These are phyloP conservation scores for Nectriaceae sp. DNA, from an alignment of 2,329 filamentous ascomycete genomes.

Conservation along the genomic window DNA sequence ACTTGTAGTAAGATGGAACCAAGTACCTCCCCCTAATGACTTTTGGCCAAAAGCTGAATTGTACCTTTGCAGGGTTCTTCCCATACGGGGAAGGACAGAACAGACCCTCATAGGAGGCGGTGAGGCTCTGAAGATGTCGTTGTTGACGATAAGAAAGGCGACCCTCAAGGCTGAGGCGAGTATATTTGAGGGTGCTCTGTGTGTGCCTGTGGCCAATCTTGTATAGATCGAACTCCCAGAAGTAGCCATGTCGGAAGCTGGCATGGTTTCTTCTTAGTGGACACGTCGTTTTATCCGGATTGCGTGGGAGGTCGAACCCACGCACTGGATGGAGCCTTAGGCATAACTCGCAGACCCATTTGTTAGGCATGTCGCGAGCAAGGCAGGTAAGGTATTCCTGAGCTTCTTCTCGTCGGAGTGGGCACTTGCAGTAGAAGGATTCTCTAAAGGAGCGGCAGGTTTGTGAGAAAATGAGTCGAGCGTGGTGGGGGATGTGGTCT, in stretches of 20 bases:
- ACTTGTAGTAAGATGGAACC: neutral
- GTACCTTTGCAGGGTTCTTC: neutral
- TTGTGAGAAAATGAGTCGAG: neutral
- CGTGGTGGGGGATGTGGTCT: neutral
- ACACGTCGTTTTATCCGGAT: neutral
- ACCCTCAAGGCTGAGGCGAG: slow-evolving; percentile 1
- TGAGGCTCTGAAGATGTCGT: slow-evolving; percentile 5
- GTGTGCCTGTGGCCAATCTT: slow-evolving; percentile 4
- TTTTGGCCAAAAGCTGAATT: slow-evolving; percentile 3
- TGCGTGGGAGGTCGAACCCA: neutral
- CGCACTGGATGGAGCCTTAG: slow-evolving; percentile 2
- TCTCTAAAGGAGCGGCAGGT: neutral
- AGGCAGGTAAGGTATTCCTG: slow-evolving; percentile 7
- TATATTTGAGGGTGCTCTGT: slow-evolving; percentile 16
- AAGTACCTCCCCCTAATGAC: slow-evolving; percentile 15
- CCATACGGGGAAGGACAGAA: neutral
- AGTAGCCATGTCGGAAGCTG: neutral
- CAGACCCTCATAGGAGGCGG: neutral
- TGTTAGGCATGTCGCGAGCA: slow-evolving; percentile 7
- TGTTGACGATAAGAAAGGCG: neutral
- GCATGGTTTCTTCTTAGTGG: neutral
- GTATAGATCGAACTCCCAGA: too few species aligned
- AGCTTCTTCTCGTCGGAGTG: neutral
- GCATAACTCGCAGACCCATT: slow-evolving; percentile 14
- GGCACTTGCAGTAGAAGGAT: neutral